Percentiles rank a stretch among this genome's conserved stretches.
phyloP scores from a whole-genome alignment of 2,329 filamentous ascomycete species.

The Teratosphaeria gauchensis region DNA sequence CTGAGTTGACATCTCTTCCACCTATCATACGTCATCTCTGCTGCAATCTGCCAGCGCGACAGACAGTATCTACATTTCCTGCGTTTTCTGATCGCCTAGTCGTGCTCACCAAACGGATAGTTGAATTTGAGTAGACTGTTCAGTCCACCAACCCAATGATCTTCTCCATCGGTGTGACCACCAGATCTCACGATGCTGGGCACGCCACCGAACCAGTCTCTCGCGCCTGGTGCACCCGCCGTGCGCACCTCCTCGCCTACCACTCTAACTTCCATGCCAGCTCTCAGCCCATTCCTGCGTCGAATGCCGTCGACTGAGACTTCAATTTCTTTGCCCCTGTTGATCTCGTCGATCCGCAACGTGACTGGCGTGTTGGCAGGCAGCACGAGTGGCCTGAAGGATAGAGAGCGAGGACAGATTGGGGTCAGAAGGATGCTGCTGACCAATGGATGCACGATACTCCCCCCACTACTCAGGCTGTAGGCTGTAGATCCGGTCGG shows the following conservation, averaged over 20 bases:
- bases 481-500: slow-evolving; percentile 95
- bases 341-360: slow-evolving; percentile 62
- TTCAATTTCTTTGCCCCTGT: slow-evolving; percentile 40
- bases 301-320: slow-evolving; percentile 42
- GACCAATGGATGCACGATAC: slow-evolving; percentile 89
- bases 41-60: too few species aligned
- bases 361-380: slow-evolving; percentile 78
- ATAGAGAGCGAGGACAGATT: slow-evolving; percentile 85
- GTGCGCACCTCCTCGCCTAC: slow-evolving; percentile 68
- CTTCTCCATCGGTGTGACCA: slow-evolving; percentile 50
- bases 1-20: too few species aligned
- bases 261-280: slow-evolving; percentile 67
- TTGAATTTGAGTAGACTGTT: slow-evolving; percentile 96
- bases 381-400: slow-evolving; percentile 82
- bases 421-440: slow-evolving; percentile 82
- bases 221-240: slow-evolving; percentile 16
- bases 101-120: slow-evolving; percentile 75
- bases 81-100: background rate
- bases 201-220: slow-evolving; percentile 64
- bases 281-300: slow-evolving; percentile 32
- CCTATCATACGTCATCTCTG: too few species aligned
- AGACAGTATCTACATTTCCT: background rate
- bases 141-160: slow-evolving; percentile 92
- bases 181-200: slow-evolving; percentile 72
- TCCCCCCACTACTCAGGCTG: slow-evolving; percentile 82